These are phyloP conservation scores for Kregervanrija fluxuum DNA, from an alignment of 805 yeast genomes.

Conservation along the genomic window DNA sequence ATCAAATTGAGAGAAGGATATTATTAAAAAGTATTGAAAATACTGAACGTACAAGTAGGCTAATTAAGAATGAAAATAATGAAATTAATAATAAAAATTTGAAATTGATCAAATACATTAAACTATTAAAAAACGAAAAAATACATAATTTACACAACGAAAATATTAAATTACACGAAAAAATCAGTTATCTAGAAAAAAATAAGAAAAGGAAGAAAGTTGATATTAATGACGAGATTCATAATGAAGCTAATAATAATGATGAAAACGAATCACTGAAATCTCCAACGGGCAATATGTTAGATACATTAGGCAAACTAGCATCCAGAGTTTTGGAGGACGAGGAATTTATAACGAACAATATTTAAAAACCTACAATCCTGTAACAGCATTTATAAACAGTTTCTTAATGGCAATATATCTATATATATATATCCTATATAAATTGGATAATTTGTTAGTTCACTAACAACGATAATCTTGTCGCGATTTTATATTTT, in stretches of 20 bases:
- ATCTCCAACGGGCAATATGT: constrained; percentile 17
- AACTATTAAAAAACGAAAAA: constrained; percentile 23
- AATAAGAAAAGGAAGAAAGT: neutral
- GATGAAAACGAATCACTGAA: neutral
- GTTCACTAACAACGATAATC: no score
- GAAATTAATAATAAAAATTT: constrained; percentile 25
- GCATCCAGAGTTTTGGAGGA: constrained; percentile 29
- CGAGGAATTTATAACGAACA: constrained; percentile 9
- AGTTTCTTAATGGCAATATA: no score
- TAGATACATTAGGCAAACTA: constrained; percentile 29
- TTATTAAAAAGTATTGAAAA: constrained; percentile 22
- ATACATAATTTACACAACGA: constrained; percentile 22
- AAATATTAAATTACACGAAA: constrained; percentile 20
- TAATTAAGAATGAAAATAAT: constrained; percentile 24
- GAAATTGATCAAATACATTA: constrained; percentile 26
- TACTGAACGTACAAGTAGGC: constrained; percentile 20
- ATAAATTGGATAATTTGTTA: no score
- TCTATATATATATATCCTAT: no score
- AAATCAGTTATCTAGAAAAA: constrained; percentile 10
- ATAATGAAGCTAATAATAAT: constrained; percentile 1
- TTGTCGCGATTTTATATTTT: no score
- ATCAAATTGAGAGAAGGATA: constrained; percentile 24
- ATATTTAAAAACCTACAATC: neutral
- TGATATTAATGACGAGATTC: neutral
- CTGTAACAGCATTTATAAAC: no score